phyloP scores from a whole-genome alignment of 495 filamentous ascomycete species.

The Aspergillus leporis region DNA sequence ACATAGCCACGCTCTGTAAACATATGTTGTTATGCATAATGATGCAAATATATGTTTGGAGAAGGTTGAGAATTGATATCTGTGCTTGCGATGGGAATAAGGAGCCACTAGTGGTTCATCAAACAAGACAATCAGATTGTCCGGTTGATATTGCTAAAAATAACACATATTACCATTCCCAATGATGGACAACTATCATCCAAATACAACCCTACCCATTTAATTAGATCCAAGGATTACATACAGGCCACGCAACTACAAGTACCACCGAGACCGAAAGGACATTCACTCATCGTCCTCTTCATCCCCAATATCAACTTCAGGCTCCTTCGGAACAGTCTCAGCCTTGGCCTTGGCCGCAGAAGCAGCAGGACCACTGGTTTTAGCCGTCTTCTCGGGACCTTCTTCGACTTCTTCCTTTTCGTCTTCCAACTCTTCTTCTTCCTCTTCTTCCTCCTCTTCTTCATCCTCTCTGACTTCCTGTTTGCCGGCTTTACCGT shows the following conservation, averaged over 20 bases:
- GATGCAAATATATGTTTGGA: too few species aligned
- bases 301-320: constrained; percentile 44
- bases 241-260: neutral
- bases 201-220: neutral
- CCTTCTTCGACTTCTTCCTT: constrained; percentile 31
- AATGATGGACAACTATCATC: too few species aligned
- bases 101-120: too few species aligned
- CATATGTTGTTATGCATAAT: too few species aligned
- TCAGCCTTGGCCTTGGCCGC: constrained; percentile 45
- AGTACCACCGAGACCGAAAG: neutral
- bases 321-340: constrained; percentile 49
- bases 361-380: constrained; percentile 43
- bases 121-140: neutral
- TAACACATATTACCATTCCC: too few species aligned
- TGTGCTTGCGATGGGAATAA: too few species aligned
- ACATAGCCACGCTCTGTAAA: too few species aligned
- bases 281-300: constrained; percentile 18
- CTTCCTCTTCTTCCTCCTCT: too few species aligned
- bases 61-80: too few species aligned
- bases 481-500: constrained; percentile 31
- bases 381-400: constrained; percentile 34
- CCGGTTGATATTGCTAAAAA: neutral
- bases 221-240: neutral
- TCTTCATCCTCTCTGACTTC: constrained; percentile 29
- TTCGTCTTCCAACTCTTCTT: constrained; percentile 36